Evolutionary conservation across 2,329 filamentous ascomycete genomes (phyloP), one percentile per base, ranked within the genome.

Genomic region (Talaromyces funiculosus): DNA sequence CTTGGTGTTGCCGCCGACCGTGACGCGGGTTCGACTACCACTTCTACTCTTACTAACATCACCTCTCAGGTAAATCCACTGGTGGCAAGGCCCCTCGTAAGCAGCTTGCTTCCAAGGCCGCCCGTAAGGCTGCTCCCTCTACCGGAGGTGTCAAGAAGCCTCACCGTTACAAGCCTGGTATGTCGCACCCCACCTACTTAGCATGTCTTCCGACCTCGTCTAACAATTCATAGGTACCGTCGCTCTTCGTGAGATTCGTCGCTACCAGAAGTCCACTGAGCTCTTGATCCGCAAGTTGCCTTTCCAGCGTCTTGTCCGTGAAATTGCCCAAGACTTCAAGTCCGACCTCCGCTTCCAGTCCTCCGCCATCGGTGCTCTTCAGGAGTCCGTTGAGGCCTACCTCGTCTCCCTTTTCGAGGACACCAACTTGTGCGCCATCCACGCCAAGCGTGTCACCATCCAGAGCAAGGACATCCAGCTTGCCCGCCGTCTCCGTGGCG

Each of bases 361-460:
- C 24, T 96, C 93, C 51, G 94, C 94, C 77, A 97, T 99, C 75
- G 90, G 91, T 73, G 94, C 94, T 67, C 88, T 99, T 42, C 93
- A 99, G 82, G 94, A 99, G 84, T 96, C 94, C 59, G 92, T 96
- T 67, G 94, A 99, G 84, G 96, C 94, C 2, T 97, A 97, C 82
- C 89, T 99, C 72, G 92, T 97, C 80, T 96, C 92, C 47, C 88
- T 97, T 67, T 97, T 97, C 72, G 92, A 97, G 81, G 93, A 97
- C 77, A 97, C 93, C 81, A 97, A 97, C 84, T 82, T 96, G 57
- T 97, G 93, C 82, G 93, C 94, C 74, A 96, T 97, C 79, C 94
- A 97, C 82, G 93, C 94, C 81, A 97, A 97, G 87, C 92, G 94
- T 82, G 94, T 97, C 75, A 97, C 93, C 74, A 97, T 97, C 80